Evolutionary conservation across 73 alveolate genomes (phyloP).

Genomic region (Paramecium sonneborni): DNA sequence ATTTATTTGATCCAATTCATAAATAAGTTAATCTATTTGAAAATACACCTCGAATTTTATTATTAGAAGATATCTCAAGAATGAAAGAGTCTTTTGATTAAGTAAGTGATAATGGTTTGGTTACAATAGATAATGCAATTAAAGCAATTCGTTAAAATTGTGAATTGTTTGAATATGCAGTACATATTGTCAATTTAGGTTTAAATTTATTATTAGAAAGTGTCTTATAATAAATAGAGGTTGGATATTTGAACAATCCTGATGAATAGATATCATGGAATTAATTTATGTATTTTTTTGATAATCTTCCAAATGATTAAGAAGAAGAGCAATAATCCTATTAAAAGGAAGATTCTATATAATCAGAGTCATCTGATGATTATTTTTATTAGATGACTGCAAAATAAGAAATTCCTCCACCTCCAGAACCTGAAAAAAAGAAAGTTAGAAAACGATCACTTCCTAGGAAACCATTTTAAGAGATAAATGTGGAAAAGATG

Average conservation of each 20-base stretch:
- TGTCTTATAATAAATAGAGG: neutral
- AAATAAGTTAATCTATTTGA: neutral
- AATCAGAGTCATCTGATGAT: neutral
- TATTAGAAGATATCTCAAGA: neutral
- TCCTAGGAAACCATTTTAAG: neutral
- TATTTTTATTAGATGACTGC: constrained; percentile 20
- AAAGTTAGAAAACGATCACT: neutral
- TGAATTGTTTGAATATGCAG: constrained; percentile 8
- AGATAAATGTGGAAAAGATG: constrained; percentile 13
- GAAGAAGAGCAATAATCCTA: neutral
- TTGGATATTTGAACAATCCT: neutral
- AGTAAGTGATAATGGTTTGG: neutral
- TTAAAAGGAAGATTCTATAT: neutral
- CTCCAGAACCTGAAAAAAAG: neutral
- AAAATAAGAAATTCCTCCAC: neutral
- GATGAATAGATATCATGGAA: constrained; percentile 25
- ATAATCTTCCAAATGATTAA: neutral
- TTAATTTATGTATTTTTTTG: neutral
- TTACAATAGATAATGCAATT: neutral
- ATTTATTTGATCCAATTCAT: constrained; percentile 37
- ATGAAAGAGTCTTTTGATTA: neutral
- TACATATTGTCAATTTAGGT: constrained; percentile 2
- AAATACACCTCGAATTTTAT: neutral
- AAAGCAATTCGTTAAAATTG: neutral
- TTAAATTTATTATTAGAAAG: constrained; percentile 23